Evolutionary conservation across 257 asterid species (phyloP), one percentile per base, ranked within the genome.

Genomic region (Lithospermum erythrorhizon): DNA sequence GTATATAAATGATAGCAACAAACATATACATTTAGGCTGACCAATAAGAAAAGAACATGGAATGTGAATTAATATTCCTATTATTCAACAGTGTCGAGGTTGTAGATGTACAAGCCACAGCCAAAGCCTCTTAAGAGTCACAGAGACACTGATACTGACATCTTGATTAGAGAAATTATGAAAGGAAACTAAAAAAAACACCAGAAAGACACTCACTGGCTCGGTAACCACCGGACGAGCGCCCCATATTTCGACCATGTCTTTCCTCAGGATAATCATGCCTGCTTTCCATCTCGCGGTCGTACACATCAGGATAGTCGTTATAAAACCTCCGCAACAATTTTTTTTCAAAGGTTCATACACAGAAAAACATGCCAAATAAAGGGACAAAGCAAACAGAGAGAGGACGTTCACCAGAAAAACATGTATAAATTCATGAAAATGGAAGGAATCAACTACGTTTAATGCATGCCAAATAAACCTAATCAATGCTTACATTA

Each of bases 251-350:
- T 73, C 95, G 85, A 68, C 96, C 95, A 76, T 76, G 83, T 72
- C 96, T 84, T 65, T 91, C 96, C 68, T 91, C 95, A 35, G 81
- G 85, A 83, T 78, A 85, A 61, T 83, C 84, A 64, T 78, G 86
- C 78, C 96, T 85, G 22, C 84, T 81, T 63, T 89, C 96, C 76
- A 79, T 76, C 56, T 88, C 98, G 65, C 94, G 96, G 22, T 88
- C 93, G 75, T 76, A 81, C 30, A 94, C 98, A 59, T 84, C 87
- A 65, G 84, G 93, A 72, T 72, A 59, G 65, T 84, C 95, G 65
- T 91, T 65, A 64, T 82, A 89, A 78, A 84, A 81, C 87, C 98
- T 91, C 78, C 27, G 21, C 27, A 66, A 49, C 61, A 72, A 65
- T 57, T 9, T 23, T 23, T 62, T 17, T 35, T 27, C 19, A 30